Evolutionary conservation across 2,329 filamentous ascomycete species (phyloP), one percentile per base, ranked within the genome.

Genomic region (Anthostomella pinea): DNA sequence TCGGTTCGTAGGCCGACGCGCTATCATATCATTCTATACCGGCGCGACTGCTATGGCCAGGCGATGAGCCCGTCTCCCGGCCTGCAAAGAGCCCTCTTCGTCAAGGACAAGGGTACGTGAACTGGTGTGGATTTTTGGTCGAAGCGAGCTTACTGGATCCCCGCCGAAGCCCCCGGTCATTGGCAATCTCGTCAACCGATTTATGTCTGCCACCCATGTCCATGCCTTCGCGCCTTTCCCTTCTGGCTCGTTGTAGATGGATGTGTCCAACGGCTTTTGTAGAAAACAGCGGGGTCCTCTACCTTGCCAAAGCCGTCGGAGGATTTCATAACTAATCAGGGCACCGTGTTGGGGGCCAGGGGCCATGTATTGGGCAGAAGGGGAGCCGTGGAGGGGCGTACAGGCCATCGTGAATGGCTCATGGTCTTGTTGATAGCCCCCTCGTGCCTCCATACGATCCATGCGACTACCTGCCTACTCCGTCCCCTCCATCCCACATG

Each of bases 121-220:
- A 48, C 47, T 52, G 43, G 45, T 52, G 49, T 49, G 44, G 38
- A 45, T 47, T 44, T 48, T 49, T 54, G 53, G 45, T 58, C 56
- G 34, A 66, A 65, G 62, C 63, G 64, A 67, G 59, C 53, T 59
- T 58, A 59, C 60, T 62, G 51, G 60, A 52, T 54, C 55, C 55
- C 55, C 54, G 47, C 49, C 46, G 43, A 34, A 41, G 39, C 52
- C 53, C 56, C 59, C 52, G 58, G 63, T 64, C 61, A 51, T 52
- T 54, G 53, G 63, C 60, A 69, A 69, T 70, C 63, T 70, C 62
- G 59, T 64, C 64, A 68, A 69, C 66, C 63, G 61, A 65, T 58
- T 64, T 64, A 58, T 60, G 43, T 41, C 46, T 30, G 34, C 49
- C 44, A 51, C 55, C 54, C 55, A 54, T 59, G 56, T 42, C 52